Evolutionary conservation across 2,329 filamentous ascomycete genomes (phyloP), one percentile per base, ranked within the genome.

Genomic region (Arthrocladium fulminans): DNA sequence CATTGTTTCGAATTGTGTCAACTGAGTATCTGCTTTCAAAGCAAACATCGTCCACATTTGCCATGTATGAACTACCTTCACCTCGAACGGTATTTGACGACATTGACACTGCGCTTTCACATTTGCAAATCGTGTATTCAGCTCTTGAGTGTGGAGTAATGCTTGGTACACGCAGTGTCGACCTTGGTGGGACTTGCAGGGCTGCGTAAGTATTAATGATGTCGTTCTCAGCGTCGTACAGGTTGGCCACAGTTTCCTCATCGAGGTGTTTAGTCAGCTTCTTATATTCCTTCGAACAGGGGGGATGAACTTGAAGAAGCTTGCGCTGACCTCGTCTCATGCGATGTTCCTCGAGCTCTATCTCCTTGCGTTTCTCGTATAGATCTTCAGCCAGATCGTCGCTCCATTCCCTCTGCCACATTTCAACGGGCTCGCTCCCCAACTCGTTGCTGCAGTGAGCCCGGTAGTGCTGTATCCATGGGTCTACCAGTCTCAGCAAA

Each of bases 1-100:
- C 29, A 19, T 45, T 37, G 13, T 45, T 45, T 2, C 43, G 19
- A n/a, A 45, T 25, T 2, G 43, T 35, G 43, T 45, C 20, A 19
- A 45, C 15, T 10, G 43, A 45, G 32, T 45, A 45, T 35, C 43
- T 45, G 43, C 43, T 45, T 22, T 45, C 43, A 4, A 22, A 12
- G 43, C 37, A 45, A 29, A 15, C 12, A 32, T 19, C 32, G 29
- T 37, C 32, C 10, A 22, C 13, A 13, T 23, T 35, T 35, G 29
- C 9, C 6, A 8, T 19, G 29, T 25, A 10, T 35, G 24, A 13
- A 13, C 22, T 3, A n/a, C 4, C n/a, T 13, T 30, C n/a, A 30
- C 27, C 41, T 44, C 17, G 24, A 10, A 19, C 3, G 19, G n/a
- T 29, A 30, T 15, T 5, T 17, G 41, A 12, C 19, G 27, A n/a